Evolutionary conservation across 768 basidiomycete genomes (phyloP), one percentile per base, ranked within the genome.

Genomic region (Suillus paluster): DNA sequence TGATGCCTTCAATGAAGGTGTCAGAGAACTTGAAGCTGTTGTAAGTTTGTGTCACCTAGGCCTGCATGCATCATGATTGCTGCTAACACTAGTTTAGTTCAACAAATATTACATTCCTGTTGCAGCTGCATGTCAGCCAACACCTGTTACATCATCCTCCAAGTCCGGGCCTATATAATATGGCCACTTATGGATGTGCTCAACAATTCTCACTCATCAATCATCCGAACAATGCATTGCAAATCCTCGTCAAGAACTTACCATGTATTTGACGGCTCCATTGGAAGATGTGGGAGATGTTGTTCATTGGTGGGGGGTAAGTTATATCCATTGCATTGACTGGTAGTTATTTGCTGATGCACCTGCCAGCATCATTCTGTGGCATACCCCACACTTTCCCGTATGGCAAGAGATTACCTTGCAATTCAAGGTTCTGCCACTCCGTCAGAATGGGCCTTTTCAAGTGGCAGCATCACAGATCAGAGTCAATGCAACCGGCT

Each of bases 401-500:
- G 6, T 30, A 30, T 30, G 30, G 30, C 30, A 30, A 30, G 30
- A 30, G 30, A 30, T 30, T 30, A 30, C 30, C 30, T 30, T 30
- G 30, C 30, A 30, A 30, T 30, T 30, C 30, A 30, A 30, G 30
- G 30, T 30, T 30, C 30, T 36, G 34, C 34, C 34, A 36, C 34
- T 36, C 34, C 9, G 34, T 36, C 34, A 36, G 34, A 36, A 36
- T 30, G 30, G 30, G 30, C 30, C 30, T 30, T 30, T 30, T 30
- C 30, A 30, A 30, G 30, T 30, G 30, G 34, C 34, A 36, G 34
- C 34, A 36, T 72, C 25, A 75, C 67, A 19, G 70, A 62, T 36
- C 70, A 66, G 17, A 44, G 56, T 2, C 57, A 52, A 30, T 62
- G 66, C 15, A 72, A 70, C 57, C 54, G 62, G 5, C 66, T 77